A percentile compares a stretch with the other conserved stretches of the same genome.
Evolutionary conservation across 768 basidiomycete genomes (phyloP).

Genomic region (Lactarius akahatsu): DNA sequence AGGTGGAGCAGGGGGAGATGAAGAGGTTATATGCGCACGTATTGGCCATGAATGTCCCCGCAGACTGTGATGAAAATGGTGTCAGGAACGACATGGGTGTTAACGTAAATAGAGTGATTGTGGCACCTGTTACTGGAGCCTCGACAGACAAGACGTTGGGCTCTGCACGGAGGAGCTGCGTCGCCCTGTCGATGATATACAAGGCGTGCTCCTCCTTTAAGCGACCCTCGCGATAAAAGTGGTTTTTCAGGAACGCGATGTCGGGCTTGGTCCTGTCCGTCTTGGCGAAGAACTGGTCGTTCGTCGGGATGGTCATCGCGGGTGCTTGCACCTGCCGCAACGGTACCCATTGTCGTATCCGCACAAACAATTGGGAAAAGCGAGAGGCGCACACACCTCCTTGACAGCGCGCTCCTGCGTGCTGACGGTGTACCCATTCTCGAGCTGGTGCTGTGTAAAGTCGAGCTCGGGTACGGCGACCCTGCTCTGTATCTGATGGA

Average conservation of each 20-base stretch:
- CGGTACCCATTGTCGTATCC: not conserved
- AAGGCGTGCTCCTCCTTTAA: conserved; percentile 93
- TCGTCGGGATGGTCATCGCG: conserved; percentile 87
- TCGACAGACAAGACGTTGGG: conserved; percentile 92
- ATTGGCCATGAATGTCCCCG: conserved; percentile 99
- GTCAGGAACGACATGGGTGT: conserved; percentile 12
- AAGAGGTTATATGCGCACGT: conserved; percentile 54
- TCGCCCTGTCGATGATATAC: conserved; percentile 85
- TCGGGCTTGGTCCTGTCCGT: conserved; percentile 90
- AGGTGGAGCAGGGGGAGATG: not conserved
- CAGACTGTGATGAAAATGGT: conserved; percentile 43
- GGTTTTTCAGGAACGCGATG: conserved; percentile 95
- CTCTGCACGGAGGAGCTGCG: conserved; percentile 78
- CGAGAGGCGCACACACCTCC: conserved; percentile 58
- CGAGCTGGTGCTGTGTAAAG: conserved; percentile 88
- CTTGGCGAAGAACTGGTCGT: conserved; percentile 87
- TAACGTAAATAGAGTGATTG: not conserved
- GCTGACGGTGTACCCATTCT: conserved; percentile 87
- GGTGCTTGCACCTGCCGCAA: conserved; percentile 88
- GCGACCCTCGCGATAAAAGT: conserved; percentile 95
- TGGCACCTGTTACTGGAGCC: conserved; percentile 90
- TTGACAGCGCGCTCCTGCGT: conserved; percentile 96
- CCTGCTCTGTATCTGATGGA: conserved; percentile 58
- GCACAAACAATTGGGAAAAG: not conserved
- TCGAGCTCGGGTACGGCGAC: conserved; percentile 66